Conservation (phyloP, 2,329 filamentous ascomycete genomes). For the Diplodia scrobiculata region DNA sequence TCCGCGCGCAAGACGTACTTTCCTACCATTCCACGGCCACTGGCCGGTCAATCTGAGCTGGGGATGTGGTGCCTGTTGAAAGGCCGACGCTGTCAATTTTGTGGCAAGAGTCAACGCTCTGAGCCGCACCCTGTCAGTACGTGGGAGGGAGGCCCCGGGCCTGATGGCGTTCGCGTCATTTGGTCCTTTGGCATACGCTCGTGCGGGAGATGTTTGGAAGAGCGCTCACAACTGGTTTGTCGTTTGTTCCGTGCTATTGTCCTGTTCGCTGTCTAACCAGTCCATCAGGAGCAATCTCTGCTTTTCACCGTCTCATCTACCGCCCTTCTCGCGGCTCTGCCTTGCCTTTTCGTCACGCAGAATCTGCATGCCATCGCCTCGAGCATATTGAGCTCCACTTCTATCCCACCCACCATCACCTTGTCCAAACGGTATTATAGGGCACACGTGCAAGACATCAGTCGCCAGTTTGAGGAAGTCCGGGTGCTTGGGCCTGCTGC, state of each 20-base stretch:
- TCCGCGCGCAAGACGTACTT: slow-evolving; percentile 66
- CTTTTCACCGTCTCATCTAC: slow-evolving; percentile 62
- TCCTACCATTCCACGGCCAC: slow-evolving; percentile 68
- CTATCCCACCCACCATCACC: slow-evolving; percentile 51
- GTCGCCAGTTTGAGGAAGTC: slow-evolving; percentile 64
- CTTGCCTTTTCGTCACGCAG: slow-evolving; percentile 66
- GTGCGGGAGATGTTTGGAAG: slow-evolving; percentile 67
- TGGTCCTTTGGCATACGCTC: slow-evolving; percentile 71
- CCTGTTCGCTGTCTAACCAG: slow-evolving; percentile 34
- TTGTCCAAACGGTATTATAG: slow-evolving; percentile 69
- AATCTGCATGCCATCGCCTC: slow-evolving; percentile 63
- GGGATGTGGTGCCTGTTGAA: slow-evolving; percentile 75
- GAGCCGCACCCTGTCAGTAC: slow-evolving; percentile 40
- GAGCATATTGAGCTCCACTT: slow-evolving; percentile 55
- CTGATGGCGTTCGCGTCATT: slow-evolving; percentile 62
- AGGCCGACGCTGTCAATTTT: slow-evolving; percentile 67
- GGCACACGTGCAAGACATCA: slow-evolving; percentile 63
- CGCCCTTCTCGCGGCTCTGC: slow-evolving; percentile 66
- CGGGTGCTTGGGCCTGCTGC: slow-evolving; percentile 67
- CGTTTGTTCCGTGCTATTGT: slow-evolving; percentile 14
- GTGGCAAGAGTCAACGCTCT: slow-evolving; percentile 51
- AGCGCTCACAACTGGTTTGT: slow-evolving; percentile 65
- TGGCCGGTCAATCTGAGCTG: slow-evolving; percentile 66
- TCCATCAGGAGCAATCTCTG: slow-evolving; percentile 67
- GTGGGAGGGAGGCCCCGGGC: slow-evolving; percentile 65